Conservation (phyloP, 2,329 filamentous ascomycete species). For the Xylariaceae sp. region DNA sequence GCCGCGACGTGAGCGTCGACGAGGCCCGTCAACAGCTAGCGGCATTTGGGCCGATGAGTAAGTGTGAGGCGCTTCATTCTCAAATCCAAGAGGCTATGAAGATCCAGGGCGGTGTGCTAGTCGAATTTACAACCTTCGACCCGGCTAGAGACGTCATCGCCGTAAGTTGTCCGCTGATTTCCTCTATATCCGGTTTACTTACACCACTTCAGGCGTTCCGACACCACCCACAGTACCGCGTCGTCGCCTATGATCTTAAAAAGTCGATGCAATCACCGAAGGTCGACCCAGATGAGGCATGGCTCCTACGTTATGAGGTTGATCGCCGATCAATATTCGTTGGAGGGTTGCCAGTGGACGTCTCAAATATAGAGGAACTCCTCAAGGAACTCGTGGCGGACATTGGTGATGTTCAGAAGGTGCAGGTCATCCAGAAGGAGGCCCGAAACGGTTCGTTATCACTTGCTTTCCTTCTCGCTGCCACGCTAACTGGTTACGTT, state of each 20-base stretch:
- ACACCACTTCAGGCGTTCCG: constrained; percentile 37
- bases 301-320: constrained; percentile 37
- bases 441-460: constrained; percentile 20
- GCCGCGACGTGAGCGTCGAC: constrained; percentile 41
- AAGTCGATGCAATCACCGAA: constrained; percentile 27
- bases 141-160: constrained; percentile 50
- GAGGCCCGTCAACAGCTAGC: constrained; percentile 50
- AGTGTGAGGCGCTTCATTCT: constrained; percentile 41
- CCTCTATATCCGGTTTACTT: constrained; percentile 6
- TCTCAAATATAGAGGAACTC: constrained; percentile 29
- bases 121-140: constrained; percentile 56
- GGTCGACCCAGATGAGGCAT: constrained; percentile 34
- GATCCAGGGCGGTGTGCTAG: constrained; percentile 45
- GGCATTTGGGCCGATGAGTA: constrained; percentile 48
- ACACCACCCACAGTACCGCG: constrained; percentile 36
- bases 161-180: constrained; percentile 40
- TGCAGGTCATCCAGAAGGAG: constrained; percentile 36
- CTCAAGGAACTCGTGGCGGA: constrained; percentile 29
- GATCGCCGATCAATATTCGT: constrained; percentile 42
- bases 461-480: not conserved
- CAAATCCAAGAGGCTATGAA: constrained; percentile 39
- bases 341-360: constrained; percentile 33
- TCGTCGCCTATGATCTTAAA: constrained; percentile 40
- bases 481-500: constrained; percentile 7
- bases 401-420: constrained; percentile 33